Percentiles rank a stretch among this genome's conserved stretches.
These are phyloP conservation scores for Sugiyamaella qingdaonensis DNA, from an alignment of 805 yeast species.

Conservation along the genomic window DNA sequence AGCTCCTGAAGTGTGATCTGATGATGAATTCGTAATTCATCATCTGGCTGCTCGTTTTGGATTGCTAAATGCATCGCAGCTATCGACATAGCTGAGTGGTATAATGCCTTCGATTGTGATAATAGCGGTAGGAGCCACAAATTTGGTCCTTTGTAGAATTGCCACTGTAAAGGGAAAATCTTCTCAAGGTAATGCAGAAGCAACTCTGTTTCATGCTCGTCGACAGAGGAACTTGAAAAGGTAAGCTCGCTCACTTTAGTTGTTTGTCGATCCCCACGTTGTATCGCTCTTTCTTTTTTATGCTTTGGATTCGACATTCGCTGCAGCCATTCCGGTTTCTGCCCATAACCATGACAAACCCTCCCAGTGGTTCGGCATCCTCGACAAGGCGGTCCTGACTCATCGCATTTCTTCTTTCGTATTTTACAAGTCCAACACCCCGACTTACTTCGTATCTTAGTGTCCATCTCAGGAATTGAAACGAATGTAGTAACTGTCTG, in stretches of 20 bases:
- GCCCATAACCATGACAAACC: slow-evolving; percentile 13
- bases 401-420: slow-evolving; percentile 15
- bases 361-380: slow-evolving; percentile 5
- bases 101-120: slow-evolving; percentile 9
- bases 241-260: no score
- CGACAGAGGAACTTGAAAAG: background rate
- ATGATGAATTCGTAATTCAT: slow-evolving; percentile 2
- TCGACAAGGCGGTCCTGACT: slow-evolving; percentile 11
- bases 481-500: no score
- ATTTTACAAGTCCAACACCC: slow-evolving; percentile 17
- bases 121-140: slow-evolving; percentile 6
- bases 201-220: slow-evolving; percentile 8
- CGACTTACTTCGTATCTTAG: slow-evolving; percentile 1
- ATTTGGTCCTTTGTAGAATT: slow-evolving; percentile 8
- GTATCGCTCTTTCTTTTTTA: background rate
- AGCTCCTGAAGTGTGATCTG: slow-evolving; percentile 6
- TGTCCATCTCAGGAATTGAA: no score
- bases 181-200: slow-evolving; percentile 7
- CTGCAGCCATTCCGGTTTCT: slow-evolving; percentile 12
- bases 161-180: slow-evolving; percentile 14
- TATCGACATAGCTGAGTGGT: slow-evolving; percentile 11
- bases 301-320: slow-evolving; percentile 10
- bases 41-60: slow-evolving; percentile 2
- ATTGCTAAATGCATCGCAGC: slow-evolving; percentile 9
- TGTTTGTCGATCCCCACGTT: no score